These are phyloP conservation scores for Epichloe typhina DNA, from an alignment of 2,329 filamentous ascomycete species.

Conservation along the genomic window DNA sequence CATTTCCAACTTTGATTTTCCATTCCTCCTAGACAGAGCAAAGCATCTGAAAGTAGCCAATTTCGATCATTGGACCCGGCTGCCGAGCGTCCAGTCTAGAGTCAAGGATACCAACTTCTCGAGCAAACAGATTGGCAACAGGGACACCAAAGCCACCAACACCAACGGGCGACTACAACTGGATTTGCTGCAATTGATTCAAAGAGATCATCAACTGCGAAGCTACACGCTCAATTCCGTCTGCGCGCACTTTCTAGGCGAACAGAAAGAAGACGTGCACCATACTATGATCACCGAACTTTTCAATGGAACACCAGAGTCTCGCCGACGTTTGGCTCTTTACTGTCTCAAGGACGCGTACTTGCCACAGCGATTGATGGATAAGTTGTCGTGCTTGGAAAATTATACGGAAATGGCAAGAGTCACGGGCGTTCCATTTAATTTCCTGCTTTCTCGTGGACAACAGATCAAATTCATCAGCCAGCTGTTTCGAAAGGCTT, in stretches of 20 bases:
- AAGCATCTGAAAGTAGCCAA: conserved; percentile 64
- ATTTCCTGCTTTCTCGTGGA: conserved; percentile 77
- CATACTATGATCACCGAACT: conserved; percentile 98
- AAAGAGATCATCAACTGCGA: conserved; percentile 85
- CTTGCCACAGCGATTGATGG: conserved; percentile 83
- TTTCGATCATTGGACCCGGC: conserved; percentile 80
- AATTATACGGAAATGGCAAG: conserved; percentile 99
- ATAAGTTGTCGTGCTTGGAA: conserved; percentile 95
- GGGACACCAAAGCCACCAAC: conserved; percentile 88
- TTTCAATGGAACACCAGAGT: conserved; percentile 92
- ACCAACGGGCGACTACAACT: conserved; percentile 88
- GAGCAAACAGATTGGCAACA: conserved; percentile 96
- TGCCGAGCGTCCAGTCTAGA: conserved; percentile 57
- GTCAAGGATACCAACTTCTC: conserved; percentile 76
- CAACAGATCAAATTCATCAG: conserved; percentile 98
- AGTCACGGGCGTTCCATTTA: conserved; percentile 97
- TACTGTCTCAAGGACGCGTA: conserved; percentile 98
- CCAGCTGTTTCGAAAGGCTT: conserved; percentile 87
- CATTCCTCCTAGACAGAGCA: conserved; percentile 82
- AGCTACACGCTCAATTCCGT: conserved; percentile 98
- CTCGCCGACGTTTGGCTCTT: conserved; percentile 74
- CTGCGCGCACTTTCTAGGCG: conserved; percentile 83
- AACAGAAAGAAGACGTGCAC: conserved; percentile 98
- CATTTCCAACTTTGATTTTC: conserved; percentile 96
- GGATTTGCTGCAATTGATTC: conserved; percentile 86